Evolutionary conservation across 352 stramenopile genomes (phyloP), one percentile per base, ranked within the genome.

Genomic region (Phytopythium sindhum): DNA sequence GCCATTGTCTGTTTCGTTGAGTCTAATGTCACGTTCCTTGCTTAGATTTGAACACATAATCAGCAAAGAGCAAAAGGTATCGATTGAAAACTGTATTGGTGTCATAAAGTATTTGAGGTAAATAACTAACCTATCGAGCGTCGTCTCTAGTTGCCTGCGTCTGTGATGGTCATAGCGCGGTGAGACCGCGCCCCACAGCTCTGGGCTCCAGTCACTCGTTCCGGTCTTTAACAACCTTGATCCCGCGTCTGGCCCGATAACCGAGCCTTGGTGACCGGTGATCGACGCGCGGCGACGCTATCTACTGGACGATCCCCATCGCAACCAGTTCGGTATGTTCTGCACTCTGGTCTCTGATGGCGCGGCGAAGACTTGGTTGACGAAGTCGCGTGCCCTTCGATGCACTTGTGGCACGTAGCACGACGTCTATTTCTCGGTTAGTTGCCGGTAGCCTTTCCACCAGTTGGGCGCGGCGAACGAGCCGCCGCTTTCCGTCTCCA

Each of bases 371-470:
- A n/a, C 26, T 37, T n/a, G 14, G 23, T 23, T 33, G 47, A 53
- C 24, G 12, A 23, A 5, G 10, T 8, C 24, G 47, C 47, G 26
- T 4, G 3, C 10, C n/a, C 44, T 15, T 51, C 44, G 44, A 23
- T 21, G 48, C 48, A 9, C 8, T 31, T 21, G 33, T n/a, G 10
- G 7, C 29, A 10, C 14, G n/a, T 21, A 1, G 14, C 4, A 29
- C 19, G 17, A 35, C 24, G n/a, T 14, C 64, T 88, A 96, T 73
- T 99, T 99, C 73, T 95, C 96, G 7, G 84, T 98, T 33, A 99
- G 82, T 67, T 95, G 87, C 23, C 93, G 86, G 60, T 91, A 97
- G 23, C 90, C 93, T 69, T 92, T 88, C 96, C 96, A 99, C 78
- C 91, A 91, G 10, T 63, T 73, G 9, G 95, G 95, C 17, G 93